phyloP scores from a whole-genome alignment of 768 basidiomycete genomes.

The Podaxis sp. region DNA sequence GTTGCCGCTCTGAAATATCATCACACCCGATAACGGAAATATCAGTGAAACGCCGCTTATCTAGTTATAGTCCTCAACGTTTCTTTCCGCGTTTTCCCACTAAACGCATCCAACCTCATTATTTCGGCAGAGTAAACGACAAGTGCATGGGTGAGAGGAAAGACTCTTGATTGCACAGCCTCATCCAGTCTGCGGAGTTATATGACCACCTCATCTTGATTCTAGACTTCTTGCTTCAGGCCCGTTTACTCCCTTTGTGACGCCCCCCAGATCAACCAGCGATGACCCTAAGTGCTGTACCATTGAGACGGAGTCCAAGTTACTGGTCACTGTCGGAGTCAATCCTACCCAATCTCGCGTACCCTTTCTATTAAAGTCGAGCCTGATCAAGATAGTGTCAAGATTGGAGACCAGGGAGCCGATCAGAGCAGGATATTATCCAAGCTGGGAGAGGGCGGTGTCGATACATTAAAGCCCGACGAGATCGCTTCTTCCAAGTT shows the following conservation, averaged over 20 bases:
- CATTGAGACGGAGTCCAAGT: conserved; percentile 8
- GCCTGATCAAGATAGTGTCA: conserved; percentile 20
- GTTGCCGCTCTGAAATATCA: conserved; percentile 47
- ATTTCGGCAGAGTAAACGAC: conserved; percentile 53
- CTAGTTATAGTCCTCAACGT: conserved; percentile 33
- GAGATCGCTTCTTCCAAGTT: conserved; percentile 61
- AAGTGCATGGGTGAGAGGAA: conserved; percentile 51
- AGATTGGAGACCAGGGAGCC: conserved; percentile 22
- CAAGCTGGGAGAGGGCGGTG: conserved; percentile 42
- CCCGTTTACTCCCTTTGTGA: conserved; percentile 38
- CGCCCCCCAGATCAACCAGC: conserved; percentile 33
- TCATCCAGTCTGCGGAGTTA: conserved; percentile 36
- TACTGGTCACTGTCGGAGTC: background rate
- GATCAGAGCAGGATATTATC: conserved; percentile 47
- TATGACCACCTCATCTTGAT: conserved; percentile 30
- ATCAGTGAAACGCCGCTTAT: background rate
- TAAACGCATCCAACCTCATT: conserved; percentile 48
- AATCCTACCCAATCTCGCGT: background rate
- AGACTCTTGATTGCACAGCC: conserved; percentile 37
- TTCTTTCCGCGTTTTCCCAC: conserved; percentile 42
- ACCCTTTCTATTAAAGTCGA: conserved; percentile 9
- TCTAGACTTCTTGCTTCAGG: conserved; percentile 34
- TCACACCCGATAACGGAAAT: background rate
- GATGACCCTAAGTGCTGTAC: conserved; percentile 17
- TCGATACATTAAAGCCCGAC: conserved; percentile 48